A percentile compares a stretch with the other conserved stretches of the same genome.
Conservation (phyloP, 306 rosid species). For the Malus fusca region DNA sequence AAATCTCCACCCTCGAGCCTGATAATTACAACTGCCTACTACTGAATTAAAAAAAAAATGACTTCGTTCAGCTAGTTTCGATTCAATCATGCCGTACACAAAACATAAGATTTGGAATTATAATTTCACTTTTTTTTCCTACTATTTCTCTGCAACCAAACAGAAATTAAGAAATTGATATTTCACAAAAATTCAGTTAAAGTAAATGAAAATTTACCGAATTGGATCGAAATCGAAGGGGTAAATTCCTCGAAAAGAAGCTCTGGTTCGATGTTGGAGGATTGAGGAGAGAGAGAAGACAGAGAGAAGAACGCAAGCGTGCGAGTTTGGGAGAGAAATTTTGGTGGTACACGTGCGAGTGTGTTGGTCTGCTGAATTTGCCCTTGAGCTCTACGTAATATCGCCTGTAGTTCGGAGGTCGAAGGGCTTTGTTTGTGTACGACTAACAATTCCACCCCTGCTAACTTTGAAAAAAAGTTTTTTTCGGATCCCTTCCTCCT, state of each 20-base stretch:
- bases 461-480: too few species aligned
- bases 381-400: not conserved
- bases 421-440: not conserved
- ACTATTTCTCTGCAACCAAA: constrained; percentile 10
- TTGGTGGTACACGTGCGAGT: constrained; percentile 34
- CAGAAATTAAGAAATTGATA: not conserved
- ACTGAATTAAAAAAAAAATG: not conserved
- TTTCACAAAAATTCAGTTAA: not conserved
- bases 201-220: not conserved
- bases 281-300: constrained; percentile 20
- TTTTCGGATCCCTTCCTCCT: too few species aligned
- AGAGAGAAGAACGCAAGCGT: constrained; percentile 25
- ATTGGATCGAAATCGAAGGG: not conserved
- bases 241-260: constrained; percentile 1
- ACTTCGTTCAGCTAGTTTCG: not conserved
- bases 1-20: not conserved
- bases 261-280: constrained; percentile 2
- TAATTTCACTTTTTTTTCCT: not conserved
- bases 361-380: not conserved
- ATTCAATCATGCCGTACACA: not conserved
- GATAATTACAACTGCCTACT: not conserved
- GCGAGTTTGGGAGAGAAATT: constrained; percentile 20
- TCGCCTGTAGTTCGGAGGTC: not conserved
- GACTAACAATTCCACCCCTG: not conserved
- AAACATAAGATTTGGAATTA: not conserved